These are phyloP conservation scores for Sporisorium exsertum DNA, from an alignment of 1,284 basidiomycete species.

Conservation along the genomic window DNA sequence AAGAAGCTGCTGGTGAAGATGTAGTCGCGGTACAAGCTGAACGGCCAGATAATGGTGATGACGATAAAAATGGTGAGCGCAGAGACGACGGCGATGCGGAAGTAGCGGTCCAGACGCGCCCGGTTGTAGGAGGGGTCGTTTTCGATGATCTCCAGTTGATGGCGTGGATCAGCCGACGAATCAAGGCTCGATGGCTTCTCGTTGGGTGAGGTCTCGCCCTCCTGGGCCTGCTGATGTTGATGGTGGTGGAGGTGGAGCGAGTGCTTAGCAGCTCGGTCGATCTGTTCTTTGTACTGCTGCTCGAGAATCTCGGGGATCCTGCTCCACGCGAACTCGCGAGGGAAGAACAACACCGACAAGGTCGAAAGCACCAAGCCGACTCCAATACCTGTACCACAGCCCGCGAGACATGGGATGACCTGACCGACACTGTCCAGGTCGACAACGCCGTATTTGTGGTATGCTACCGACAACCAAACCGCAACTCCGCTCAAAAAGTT, in stretches of 20 bases:
- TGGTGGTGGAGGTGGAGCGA: conserved; percentile 2
- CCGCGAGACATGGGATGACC: conserved; percentile 54
- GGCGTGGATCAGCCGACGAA: conserved; percentile 19
- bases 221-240: not conserved
- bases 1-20: conserved; percentile 65
- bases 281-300: conserved; percentile 29
- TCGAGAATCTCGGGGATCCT: conserved; percentile 42
- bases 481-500: conserved; percentile 60
- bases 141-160: conserved; percentile 48
- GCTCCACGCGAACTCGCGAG: conserved; percentile 56
- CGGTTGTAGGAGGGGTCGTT: conserved; percentile 38
- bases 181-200: conserved; percentile 24
- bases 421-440: conserved; percentile 48
- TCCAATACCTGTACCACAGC: conserved; percentile 58
- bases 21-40: conserved; percentile 66
- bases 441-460: conserved; percentile 48
- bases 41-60: conserved; percentile 67
- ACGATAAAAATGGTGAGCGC: conserved; percentile 54
- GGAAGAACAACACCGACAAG: conserved; percentile 45
- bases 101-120: conserved; percentile 36
- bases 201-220: not conserved
- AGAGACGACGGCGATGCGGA: conserved; percentile 37
- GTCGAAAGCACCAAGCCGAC: conserved; percentile 43
- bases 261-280: conserved; percentile 22
- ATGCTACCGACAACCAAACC: conserved; percentile 62